Base-by-base conservation (phyloP, 139 green algal species). In the Edaphochlamys debaryana region DNA sequence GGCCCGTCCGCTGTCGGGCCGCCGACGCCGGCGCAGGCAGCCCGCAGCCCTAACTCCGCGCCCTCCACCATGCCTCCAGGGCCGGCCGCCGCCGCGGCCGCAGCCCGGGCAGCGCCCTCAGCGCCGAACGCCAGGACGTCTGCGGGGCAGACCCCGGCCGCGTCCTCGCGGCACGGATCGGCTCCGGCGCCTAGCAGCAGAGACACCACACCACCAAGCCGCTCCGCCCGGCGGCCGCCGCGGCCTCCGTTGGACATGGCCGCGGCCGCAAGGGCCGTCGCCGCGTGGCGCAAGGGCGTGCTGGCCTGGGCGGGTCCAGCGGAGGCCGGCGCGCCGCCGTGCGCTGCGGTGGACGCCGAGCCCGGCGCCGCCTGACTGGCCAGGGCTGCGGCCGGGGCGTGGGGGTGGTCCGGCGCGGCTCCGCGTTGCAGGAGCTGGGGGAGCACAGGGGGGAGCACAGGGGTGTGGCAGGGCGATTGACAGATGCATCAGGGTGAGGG, bases 151-250 rank as follows among this genome's bases (percentile, higher is more conserved):
- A 74, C 23, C 13, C 76, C 76, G 13, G 76, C 41, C 17, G 30
- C 41, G 76, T 74, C 73, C 42, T 73, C 62, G 2, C n/a, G 40
- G 62, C 42, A 73, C 4, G 62, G 62, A 34, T 82, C 76, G 11
- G 76, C 76, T 2, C 76, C 76, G 2, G 42, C 63, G 3, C 30
- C 76, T 15, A 82, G 45, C 32, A 82, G 62, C 13, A 56, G 22
- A 0, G 3, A 20, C 22, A 82, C 41, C 8, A 48, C 60, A 5
- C 32, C 22, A 6, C 3, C 42, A 42, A 73, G 34, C 0, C 42
- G 62, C 62, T 64, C 40, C 8, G 20, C 30, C 27, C 3, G 34
- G 13, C 34, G 29, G 8, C 40, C 13, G 40, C 67, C 25, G 37
- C 8, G 17, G 66, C 13, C 20, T 2, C 36, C 36, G 5, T 38